Evolutionary conservation across 148 eudicot genomes (phyloP), one percentile per base, ranked within the genome.

Genomic region (Bassia scoparia): DNA sequence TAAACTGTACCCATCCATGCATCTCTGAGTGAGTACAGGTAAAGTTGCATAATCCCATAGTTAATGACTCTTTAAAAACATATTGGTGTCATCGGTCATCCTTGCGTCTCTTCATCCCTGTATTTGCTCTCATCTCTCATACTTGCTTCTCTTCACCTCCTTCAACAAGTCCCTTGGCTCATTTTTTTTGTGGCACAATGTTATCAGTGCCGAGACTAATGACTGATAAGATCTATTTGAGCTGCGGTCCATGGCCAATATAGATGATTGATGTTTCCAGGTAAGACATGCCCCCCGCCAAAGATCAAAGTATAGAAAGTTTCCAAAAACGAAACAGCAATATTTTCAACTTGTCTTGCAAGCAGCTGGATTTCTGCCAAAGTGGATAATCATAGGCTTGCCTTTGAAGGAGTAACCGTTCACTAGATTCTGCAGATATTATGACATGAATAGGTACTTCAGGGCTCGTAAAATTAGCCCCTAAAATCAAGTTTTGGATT

Each of bases 321-420:
- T 67, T 55, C 14, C 24, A 11, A 50, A 14, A 29, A 2, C 50
- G 10, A n/a, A 70, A 27, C 61, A 29, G 49, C 56, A 30, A 61
- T 38, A 46, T 6, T 8, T 46, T 79, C 68, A 79, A 30, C 72
- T 70, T 58, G 72, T 37, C 83, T 86, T 86, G 56, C 84, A 72
- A 75, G 89, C 76, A 16, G 84, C 70, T 43, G 85, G 80, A 75
- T 83, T 91, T 48, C 95, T 82, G 41, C 98, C 96, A 86, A 91
- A 95, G 79, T 95, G 98, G 67, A 95, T 91, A 46, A 95, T 90
- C 85, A 95, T 86, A 49, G 98, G 93, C 84, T 95, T 91, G 73
- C 96, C 97, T 81, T 91, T 95, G 69, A 91, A 91, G 30, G 89
- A 91, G 62, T 85, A 95, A 8, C 98, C 98, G 55, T 95, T 89